A percentile compares a stretch with the other conserved stretches of the same genome.
Conservation (phyloP, 345 rosid species). For the Eutrema heterophyllum region DNA sequence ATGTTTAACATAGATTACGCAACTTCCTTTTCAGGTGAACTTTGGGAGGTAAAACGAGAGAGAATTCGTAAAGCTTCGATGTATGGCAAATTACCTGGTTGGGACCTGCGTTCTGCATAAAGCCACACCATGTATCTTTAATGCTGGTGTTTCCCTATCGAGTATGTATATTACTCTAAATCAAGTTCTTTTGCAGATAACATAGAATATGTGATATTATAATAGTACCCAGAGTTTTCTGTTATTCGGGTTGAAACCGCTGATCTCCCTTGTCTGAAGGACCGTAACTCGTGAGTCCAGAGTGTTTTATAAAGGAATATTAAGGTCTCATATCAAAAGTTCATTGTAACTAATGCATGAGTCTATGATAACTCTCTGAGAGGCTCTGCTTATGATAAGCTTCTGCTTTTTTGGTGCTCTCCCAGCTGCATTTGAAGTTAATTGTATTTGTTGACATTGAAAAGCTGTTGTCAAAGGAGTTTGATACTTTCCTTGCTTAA, state of each 20-base stretch:
- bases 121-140: neutral
- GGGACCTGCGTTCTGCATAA: slow-evolving; percentile 81
- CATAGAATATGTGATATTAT: neutral
- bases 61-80: slow-evolving; percentile 80
- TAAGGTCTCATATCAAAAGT: no score
- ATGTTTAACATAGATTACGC: no score
- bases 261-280: neutral
- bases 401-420: slow-evolving; percentile 4
- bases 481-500: slow-evolving; percentile 6
- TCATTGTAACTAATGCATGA: no score
- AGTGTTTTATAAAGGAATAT: neutral
- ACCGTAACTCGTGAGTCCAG: neutral
- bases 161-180: neutral
- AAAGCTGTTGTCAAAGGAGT: slow-evolving; percentile 1
- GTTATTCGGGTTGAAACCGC: neutral
- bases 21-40: slow-evolving; percentile 34
- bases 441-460: neutral
- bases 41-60: slow-evolving; percentile 83
- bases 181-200: slow-evolving; percentile 2
- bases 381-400: neutral
- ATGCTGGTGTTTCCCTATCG: neutral
- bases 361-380: no score
- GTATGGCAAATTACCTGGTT: slow-evolving; percentile 79
- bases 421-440: neutral
- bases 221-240: neutral